Base-by-base conservation (phyloP, 306 rosid genomes). In the Vachellia pachyceras region DNA sequence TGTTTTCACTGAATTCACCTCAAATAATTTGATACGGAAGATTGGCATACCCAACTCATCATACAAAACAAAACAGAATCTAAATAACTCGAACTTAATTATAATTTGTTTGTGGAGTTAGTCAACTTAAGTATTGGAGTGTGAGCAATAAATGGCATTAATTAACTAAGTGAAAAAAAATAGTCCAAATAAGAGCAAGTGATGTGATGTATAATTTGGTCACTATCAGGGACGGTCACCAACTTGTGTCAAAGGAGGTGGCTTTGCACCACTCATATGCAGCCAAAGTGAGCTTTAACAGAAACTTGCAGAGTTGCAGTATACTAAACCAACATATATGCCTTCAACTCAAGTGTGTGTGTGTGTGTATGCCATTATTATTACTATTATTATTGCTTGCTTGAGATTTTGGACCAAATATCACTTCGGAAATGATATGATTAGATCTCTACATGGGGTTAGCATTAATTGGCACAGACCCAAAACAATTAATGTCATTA, bases 181-280 rank as follows among this genome's bases (percentile, higher is more conserved):
- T 1, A 3, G 0, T 2, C 20, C 35, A 73, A 33, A 8, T 36
- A 11, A 33, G 71, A 37, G 13, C 1, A n/a, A 44, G 18, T 63
- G 60, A 61, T 45, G 71, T 9, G 80, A 45, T 33, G 17, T 44
- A 0, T 17, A 65, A 49, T 7, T n/a, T 25, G 10, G 67, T 75
- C 79, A 10, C 33, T 39, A 14, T 72, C 84, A 80, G 73, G 55
- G 68, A 5, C 83, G 82, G 70, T 55, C 29, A 18, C 68, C 57
- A 41, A 79, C 46, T 69, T 50, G 69, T 15, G 67, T 79, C 69
- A 40, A 54, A 23, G 57, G 76, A 36, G 67, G 64, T 64, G 72
- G 23, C 44, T 22, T 25, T 37, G 73, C 41, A 20, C 73, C 37
- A 67, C 9, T 70, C 3, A 79, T 11, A 67, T 82, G 77, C 67